phyloP scores from a whole-genome alignment of 1,139 yeast genomes.

The Arxiozyma bovina region DNA sequence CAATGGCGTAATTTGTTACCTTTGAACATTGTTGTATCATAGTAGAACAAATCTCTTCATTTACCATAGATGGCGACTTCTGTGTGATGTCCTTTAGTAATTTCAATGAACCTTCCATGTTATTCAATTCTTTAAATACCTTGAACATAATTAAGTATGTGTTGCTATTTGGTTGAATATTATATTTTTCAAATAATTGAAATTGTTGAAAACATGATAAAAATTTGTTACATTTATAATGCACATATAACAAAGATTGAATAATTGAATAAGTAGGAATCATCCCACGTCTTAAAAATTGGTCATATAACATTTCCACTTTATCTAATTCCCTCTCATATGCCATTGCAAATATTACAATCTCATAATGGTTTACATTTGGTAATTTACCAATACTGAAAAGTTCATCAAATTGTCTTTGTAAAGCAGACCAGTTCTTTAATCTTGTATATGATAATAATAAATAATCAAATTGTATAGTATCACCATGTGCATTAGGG shows the following conservation, averaged over 20 bases:
- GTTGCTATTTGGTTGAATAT: conserved; percentile 33
- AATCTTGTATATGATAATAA: conserved; percentile 43
- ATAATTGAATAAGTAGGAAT: conserved; percentile 42
- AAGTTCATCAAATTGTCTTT: conserved; percentile 53
- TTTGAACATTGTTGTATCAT: conserved; percentile 29
- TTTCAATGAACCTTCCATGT: conserved; percentile 36
- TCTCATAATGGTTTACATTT: conserved; percentile 48
- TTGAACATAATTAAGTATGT: conserved; percentile 39
- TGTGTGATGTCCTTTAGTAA: conserved; percentile 35
- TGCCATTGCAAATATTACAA: conserved; percentile 58
- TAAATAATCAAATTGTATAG: conserved; percentile 36
- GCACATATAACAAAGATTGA: conserved; percentile 42
- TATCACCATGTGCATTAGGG: conserved; percentile 27
- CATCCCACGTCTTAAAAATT: conserved; percentile 40
- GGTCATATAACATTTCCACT: conserved; percentile 45
- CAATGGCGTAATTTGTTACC: conserved; percentile 31
- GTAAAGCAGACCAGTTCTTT: conserved; percentile 52
- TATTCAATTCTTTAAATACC: conserved; percentile 35
- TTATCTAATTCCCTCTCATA: conserved; percentile 46
- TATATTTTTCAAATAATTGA: conserved; percentile 34
- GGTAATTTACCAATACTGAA: conserved; percentile 52
- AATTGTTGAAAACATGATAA: conserved; percentile 39
- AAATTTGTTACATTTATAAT: conserved; percentile 40
- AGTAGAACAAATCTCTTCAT: conserved; percentile 27
- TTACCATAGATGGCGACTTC: conserved; percentile 11